Evolutionary conservation across 169 alveolate species (phyloP), one percentile per base, ranked within the genome.

Genomic region (Toxoplasma gondii): DNA sequence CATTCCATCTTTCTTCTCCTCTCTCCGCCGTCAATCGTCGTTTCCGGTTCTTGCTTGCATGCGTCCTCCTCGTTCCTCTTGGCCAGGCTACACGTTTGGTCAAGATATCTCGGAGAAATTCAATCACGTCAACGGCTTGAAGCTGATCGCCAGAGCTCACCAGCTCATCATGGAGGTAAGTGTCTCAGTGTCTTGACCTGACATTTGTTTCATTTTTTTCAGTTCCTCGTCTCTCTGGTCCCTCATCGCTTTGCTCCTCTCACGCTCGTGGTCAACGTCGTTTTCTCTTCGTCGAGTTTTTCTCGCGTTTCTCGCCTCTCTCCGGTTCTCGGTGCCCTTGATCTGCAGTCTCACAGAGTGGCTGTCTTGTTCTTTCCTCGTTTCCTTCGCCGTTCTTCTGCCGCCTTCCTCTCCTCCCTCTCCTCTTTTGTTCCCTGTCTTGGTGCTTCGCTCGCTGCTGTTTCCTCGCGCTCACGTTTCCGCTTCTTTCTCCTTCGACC

Each of bases 101-200:
- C 99, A 98, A 43, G 99, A 99, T 95, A 97, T 97, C 67, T 96
- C 98, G 17, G 97, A 99, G 94, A 98, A 98, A 88, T 99, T 99
- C 96, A 98, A 98, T 96, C 98, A 98, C 92, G 96, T 97, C 81
- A 99, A 99, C 97, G 98, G 98, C 92, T 98, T 99, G 84, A 98
- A 98, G 80, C 96, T 99, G 88, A 99, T 99, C 93, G 99, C 99
- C n/a, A 97, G 99, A 93, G 99, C 99, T 27, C 99, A 99, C 96
- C 99, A 99, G 96, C 98, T 99, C 91, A 99, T 99, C 78, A 99
- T 99, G 99, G 99, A 99, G 94, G 95, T 93, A 22, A 0, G 90
- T 64, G n/a, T 64, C n/a, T 31, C 34, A 4, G 22, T 12, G 74
- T 64, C 31, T 12, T 64, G 74, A 9, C 84, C 41, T 22, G 44